Evolutionary conservation across 805 yeast genomes (phyloP).

Genomic region (Ogataea glucozyma): DNA sequence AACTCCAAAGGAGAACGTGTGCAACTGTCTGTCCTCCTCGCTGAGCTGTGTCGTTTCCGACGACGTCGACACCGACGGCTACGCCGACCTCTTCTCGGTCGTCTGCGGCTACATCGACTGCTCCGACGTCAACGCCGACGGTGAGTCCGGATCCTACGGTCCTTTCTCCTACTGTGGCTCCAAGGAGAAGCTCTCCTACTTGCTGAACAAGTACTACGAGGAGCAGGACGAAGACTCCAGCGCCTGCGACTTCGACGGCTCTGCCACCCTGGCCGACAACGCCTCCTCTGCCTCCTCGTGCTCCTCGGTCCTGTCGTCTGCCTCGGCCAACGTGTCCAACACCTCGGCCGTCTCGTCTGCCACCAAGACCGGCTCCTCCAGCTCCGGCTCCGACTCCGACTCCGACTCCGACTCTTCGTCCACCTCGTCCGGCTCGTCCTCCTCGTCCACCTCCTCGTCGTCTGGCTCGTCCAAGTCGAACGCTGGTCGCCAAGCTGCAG

Average conservation of each 20-base stretch:
- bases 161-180: conserved; percentile 71
- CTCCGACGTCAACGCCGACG: conserved; percentile 60
- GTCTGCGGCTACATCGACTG: conserved; percentile 65
- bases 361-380: conserved; percentile 20
- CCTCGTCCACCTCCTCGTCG: conserved; percentile 29
- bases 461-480: conserved; percentile 30
- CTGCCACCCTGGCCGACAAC: conserved; percentile 54
- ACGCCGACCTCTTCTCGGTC: conserved; percentile 56
- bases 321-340: conserved; percentile 42
- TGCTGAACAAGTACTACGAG: conserved; percentile 64
- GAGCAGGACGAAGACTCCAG: conserved; percentile 43
- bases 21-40: conserved; percentile 59
- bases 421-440: conserved; percentile 24
- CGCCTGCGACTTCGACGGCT: conserved; percentile 74
- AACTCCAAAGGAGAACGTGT: conserved; percentile 65
- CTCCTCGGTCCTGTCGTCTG: conserved; percentile 46
- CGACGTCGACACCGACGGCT: conserved; percentile 53
- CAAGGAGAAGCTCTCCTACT: conserved; percentile 65
- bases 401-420: conserved; percentile 29
- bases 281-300: conserved; percentile 47
- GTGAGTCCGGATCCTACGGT: conserved; percentile 68
- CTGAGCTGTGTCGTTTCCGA: conserved; percentile 59
- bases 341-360: conserved; percentile 22
- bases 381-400: conserved; percentile 27
- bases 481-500: conserved; percentile 27